Conservation (phyloP, 345 rosid genomes). For the Salix udensis region DNA sequence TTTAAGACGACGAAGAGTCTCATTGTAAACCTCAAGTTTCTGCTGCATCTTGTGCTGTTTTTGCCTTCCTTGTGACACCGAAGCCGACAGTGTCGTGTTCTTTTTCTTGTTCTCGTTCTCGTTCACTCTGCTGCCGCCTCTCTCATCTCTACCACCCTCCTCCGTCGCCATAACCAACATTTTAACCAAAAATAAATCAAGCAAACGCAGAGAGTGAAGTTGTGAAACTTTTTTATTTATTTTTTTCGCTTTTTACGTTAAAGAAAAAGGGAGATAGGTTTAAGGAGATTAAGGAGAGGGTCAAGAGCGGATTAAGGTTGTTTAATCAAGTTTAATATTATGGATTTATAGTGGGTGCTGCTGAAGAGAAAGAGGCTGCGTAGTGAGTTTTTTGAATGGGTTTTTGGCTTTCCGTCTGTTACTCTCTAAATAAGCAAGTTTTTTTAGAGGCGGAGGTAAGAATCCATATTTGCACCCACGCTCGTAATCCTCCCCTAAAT, state of each 20-base stretch:
- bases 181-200: not conserved
- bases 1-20: slow-evolving; percentile 68
- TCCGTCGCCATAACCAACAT: slow-evolving; percentile 48
- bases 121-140: slow-evolving; percentile 54
- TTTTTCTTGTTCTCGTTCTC: slow-evolving; percentile 19
- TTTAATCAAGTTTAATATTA: not conserved
- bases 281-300: not conserved
- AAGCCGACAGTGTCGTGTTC: slow-evolving; percentile 23
- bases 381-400: not conserved
- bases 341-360: not conserved
- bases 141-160: slow-evolving; percentile 38
- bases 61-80: slow-evolving; percentile 42
- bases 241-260: not conserved
- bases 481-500: too few species aligned
- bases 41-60: slow-evolving; percentile 33
- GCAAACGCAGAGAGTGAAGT: not conserved
- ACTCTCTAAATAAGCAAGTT: not conserved
- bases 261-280: not conserved
- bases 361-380: not conserved
- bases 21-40: slow-evolving; percentile 63
- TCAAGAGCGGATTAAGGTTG: not conserved
- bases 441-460: slow-evolving; percentile 24
- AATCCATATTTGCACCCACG: too few species aligned
- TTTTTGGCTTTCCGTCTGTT: not conserved
- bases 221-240: not conserved